Conservation (phyloP, 345 rosid genomes). For the Boechera divaricarpa region DNA sequence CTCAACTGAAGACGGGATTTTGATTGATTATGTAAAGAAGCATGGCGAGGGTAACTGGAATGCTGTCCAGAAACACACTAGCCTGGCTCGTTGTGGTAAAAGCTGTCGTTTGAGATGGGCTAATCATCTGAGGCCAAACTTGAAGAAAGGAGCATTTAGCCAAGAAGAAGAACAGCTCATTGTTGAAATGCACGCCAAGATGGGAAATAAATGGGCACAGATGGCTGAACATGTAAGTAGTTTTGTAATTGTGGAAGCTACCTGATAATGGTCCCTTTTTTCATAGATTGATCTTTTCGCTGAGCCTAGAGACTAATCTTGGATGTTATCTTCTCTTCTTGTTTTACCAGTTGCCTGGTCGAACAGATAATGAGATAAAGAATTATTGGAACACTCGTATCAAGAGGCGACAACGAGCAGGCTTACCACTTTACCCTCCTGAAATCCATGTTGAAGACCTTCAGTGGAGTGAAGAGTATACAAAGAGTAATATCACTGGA, state of each 20-base stretch:
- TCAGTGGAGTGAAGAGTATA: slow-evolving; percentile 63
- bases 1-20: slow-evolving; percentile 87
- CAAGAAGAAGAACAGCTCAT: slow-evolving; percentile 90
- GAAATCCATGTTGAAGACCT: slow-evolving; percentile 65
- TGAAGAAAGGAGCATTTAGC: slow-evolving; percentile 97
- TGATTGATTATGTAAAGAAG: slow-evolving; percentile 87
- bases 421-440: slow-evolving; percentile 95
- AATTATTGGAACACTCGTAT: slow-evolving; percentile 98
- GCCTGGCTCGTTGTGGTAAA: slow-evolving; percentile 92
- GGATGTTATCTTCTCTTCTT: not conserved
- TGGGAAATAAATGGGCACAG: slow-evolving; percentile 99
- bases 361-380: slow-evolving; percentile 99
- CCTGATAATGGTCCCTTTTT: slow-evolving; percentile 5
- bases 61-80: slow-evolving; percentile 88
- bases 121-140: slow-evolving; percentile 94
- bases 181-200: slow-evolving; percentile 85
- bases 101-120: slow-evolving; percentile 99
- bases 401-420: slow-evolving; percentile 94
- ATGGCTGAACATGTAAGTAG: slow-evolving; percentile 91
- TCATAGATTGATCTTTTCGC: not conserved
- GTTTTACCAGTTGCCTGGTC: slow-evolving; percentile 82
- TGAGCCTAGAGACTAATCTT: slow-evolving; percentile 3
- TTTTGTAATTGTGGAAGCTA: slow-evolving; percentile 12
- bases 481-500: slow-evolving; percentile 44
- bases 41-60: slow-evolving; percentile 99